These are phyloP conservation scores for Rachicladosporium sp. DNA, from an alignment of 2,329 filamentous ascomycete species.

Conservation along the genomic window DNA sequence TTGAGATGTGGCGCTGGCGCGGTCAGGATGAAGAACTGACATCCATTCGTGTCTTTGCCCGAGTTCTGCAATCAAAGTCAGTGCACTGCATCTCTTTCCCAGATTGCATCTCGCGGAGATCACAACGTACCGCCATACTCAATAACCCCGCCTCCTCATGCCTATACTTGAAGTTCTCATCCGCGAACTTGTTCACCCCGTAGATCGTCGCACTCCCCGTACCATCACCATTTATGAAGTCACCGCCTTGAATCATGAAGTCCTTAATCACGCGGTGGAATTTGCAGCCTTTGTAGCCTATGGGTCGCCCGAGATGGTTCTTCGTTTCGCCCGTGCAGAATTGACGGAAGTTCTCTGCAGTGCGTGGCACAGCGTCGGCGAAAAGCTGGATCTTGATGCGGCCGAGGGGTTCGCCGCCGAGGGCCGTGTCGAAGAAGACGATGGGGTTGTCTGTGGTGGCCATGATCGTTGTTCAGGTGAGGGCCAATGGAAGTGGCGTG, in stretches of 20 bases:
- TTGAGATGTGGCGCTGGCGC: slow-evolving; percentile 78
- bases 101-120: background rate
- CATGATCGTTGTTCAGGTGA: no score
- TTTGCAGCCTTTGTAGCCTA: slow-evolving; percentile 89
- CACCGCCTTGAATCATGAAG: slow-evolving; percentile 96
- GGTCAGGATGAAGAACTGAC: slow-evolving; percentile 95
- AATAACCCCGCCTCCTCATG: slow-evolving; percentile 72
- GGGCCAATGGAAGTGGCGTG: no score
- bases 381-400: slow-evolving; percentile 87
- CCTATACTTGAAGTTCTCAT: slow-evolving; percentile 61
- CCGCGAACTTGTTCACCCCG: slow-evolving; percentile 68
- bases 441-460: slow-evolving; percentile 29
- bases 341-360: slow-evolving; percentile 92
- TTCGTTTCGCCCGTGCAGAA: slow-evolving; percentile 93
- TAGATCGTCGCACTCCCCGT: slow-evolving; percentile 81
- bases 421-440: slow-evolving; percentile 66
- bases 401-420: slow-evolving; percentile 75
- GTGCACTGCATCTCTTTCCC: no score
- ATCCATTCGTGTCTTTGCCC: slow-evolving; percentile 84
- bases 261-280: slow-evolving; percentile 92
- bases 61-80: slow-evolving; percentile 50
- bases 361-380: slow-evolving; percentile 61
- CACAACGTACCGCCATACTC: slow-evolving; percentile 71
- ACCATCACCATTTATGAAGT: slow-evolving; percentile 88
- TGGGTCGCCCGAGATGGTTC: slow-evolving; percentile 60